Evolutionary conservation across 2,329 filamentous ascomycete species (phyloP), one percentile per base, ranked within the genome.

Genomic region (Cladosporium sphaerospermum): DNA sequence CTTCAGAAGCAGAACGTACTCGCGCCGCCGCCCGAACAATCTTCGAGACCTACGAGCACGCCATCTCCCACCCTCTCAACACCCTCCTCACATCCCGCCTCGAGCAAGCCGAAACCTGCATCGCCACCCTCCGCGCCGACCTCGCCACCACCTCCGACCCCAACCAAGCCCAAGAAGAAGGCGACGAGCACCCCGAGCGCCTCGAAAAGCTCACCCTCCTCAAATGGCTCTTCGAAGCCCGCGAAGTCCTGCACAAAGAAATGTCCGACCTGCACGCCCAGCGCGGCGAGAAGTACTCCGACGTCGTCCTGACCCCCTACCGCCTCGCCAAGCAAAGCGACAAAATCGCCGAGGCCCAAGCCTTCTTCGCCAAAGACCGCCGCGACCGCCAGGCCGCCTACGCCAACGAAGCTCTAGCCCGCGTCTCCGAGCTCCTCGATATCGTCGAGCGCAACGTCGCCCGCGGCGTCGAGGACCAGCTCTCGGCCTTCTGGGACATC

Each of bases 401-500:
- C 60, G 83, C 89, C 54, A 79, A 82, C 50, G 87, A 90, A 59
- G 81, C 85, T 0, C 74, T 91, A 32, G 78, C 82, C 58, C 84
- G 93, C 10, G 84, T 85, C 16, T 81, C 88, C 60, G 84, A 86
- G 18, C 91, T 97, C 66, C 79, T 88, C 60, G 78, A 80, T 44
- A 82, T 93, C 6, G 82, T 96, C 31, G 89, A 96, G 67, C 79
- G 84, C 61, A 93, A 93, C 52, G 91, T 96, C 18, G 83, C 84
- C 16, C 84, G 88, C 9, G 93, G 92, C 13, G 89, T 97, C 9
- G 90, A 96, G 67, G 82, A 89, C 52, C 93, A 97, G 71, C 79
- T 96, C 2, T 91, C 86, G 9, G 91, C 92, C 0, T 99, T 97
- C 69, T 99, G 93, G 93, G 93, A 99, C 66, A 95, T 97, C 63